These are phyloP conservation scores for Sinapis alba DNA, from an alignment of 441 rosid species.

Conservation along the genomic window DNA sequence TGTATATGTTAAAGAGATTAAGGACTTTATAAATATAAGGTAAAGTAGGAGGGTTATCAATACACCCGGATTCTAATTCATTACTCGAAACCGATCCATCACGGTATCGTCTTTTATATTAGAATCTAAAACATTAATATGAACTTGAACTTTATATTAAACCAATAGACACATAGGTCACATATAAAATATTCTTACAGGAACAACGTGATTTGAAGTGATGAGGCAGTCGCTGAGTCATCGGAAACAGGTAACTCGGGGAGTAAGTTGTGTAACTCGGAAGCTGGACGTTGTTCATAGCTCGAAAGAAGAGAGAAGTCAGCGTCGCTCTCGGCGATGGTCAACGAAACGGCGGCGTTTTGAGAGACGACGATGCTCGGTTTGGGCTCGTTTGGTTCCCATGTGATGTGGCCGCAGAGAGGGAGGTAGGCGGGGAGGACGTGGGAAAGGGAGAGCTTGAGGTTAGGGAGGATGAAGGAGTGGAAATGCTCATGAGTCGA, in stretches of 20 bases:
- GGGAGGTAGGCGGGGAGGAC: slow-evolving; percentile 39
- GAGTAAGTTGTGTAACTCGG: slow-evolving; percentile 22
- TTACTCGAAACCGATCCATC: no score
- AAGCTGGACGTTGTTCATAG: slow-evolving; percentile 17
- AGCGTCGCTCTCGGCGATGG: slow-evolving; percentile 40
- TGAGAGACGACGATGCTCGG: slow-evolving; percentile 39
- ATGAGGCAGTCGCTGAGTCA: slow-evolving; percentile 9
- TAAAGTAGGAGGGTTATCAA: no score
- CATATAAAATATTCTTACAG: no score
- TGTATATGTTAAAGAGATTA: no score
- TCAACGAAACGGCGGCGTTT: slow-evolving; percentile 33
- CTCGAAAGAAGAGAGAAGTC: slow-evolving; percentile 35
- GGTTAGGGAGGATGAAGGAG: slow-evolving; percentile 37
- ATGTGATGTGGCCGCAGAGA: slow-evolving; percentile 35
- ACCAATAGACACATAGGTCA: no score
- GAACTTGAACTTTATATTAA: no score
- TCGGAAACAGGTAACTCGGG: slow-evolving; percentile 30
- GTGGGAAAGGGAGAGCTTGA: slow-evolving; percentile 35
- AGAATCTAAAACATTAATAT: no score
- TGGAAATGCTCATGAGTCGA: slow-evolving; percentile 24
- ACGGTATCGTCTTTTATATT: no score
- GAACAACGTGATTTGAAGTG: slow-evolving; percentile 42
- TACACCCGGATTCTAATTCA: no score
- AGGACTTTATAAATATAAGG: no score
- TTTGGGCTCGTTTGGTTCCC: slow-evolving; percentile 27